These are phyloP conservation scores for Anisogramma anomala DNA, from an alignment of 2,329 filamentous ascomycete species.

Conservation along the genomic window DNA sequence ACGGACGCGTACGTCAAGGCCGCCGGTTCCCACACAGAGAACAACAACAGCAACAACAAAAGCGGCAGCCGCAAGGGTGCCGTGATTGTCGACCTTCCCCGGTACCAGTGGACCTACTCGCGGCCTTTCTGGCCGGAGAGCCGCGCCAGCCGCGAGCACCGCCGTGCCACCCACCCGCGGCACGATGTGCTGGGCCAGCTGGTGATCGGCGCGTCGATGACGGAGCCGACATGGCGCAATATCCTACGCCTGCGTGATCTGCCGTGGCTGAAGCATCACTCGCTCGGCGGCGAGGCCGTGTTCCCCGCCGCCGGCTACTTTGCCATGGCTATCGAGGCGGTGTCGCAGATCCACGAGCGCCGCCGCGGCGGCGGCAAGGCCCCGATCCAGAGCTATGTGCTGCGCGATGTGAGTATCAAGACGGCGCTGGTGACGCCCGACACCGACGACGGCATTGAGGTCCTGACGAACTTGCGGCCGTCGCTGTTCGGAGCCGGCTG, in stretches of 20 bases:
- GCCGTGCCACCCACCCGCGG: constrained; percentile 17
- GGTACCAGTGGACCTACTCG: constrained; percentile 11
- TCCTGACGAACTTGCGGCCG: background rate
- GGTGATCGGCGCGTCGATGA: constrained; percentile 6
- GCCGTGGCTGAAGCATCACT: constrained; percentile 26
- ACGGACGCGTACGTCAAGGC: no score
- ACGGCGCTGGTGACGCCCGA: background rate
- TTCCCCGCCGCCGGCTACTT: constrained; percentile 14
- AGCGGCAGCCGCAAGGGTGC: no score
- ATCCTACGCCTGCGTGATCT: constrained; percentile 12
- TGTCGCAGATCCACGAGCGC: constrained; percentile 10
- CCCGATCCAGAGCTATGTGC: background rate
- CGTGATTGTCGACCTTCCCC: constrained; percentile 19
- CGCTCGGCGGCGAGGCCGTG: constrained; percentile 17
- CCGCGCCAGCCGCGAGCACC: constrained; percentile 21
- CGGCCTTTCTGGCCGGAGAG: constrained; percentile 20
- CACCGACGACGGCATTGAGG: background rate
- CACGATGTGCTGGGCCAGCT: constrained; percentile 17
- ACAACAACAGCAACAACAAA: no score
- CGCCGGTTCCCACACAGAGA: no score
- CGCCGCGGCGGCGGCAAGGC: constrained; percentile 23
- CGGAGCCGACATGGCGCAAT: constrained; percentile 12
- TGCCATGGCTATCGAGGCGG: constrained; percentile 16
- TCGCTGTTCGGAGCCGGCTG: constrained; percentile 10
- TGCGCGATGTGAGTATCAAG: background rate